Percentiles rank a stretch among this genome's conserved stretches.
phyloP scores from a whole-genome alignment of 1,284 basidiomycete species.

The Leccinum subfulvum region DNA sequence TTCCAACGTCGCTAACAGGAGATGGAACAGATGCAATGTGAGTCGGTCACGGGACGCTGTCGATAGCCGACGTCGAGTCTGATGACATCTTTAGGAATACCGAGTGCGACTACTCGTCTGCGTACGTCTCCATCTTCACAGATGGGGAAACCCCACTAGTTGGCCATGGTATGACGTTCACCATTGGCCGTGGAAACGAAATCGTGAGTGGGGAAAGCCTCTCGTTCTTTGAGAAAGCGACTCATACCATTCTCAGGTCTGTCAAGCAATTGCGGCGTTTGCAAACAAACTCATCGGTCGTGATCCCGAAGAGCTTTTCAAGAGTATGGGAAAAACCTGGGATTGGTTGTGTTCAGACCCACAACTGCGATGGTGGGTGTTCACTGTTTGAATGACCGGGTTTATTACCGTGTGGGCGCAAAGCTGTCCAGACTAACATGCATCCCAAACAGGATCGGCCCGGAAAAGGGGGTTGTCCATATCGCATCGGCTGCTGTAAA shows the following conservation, averaged over 20 bases:
- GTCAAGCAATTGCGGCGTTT: conserved; percentile 76
- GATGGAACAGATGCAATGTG: conserved; percentile 66
- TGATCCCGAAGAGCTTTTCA: conserved; percentile 79
- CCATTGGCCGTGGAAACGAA: conserved; percentile 94
- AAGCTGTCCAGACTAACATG: conserved; percentile 2
- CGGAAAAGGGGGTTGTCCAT: conserved; percentile 86
- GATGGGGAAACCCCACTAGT: conserved; percentile 58
- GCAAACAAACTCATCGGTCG: conserved; percentile 83
- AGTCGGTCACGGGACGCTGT: conserved; percentile 1
- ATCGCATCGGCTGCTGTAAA: conserved; percentile 79
- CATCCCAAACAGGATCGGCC: conserved; percentile 65
- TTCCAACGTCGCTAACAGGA: conserved; percentile 56
- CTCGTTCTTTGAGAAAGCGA: background rate
- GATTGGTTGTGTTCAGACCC: conserved; percentile 80
- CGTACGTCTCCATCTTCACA: conserved; percentile 82
- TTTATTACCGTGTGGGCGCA: background rate
- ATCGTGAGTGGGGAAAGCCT: conserved; percentile 51
- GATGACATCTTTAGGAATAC: conserved; percentile 64
- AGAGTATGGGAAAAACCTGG: conserved; percentile 86
- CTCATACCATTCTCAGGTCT: conserved; percentile 52
- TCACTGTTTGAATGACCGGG: background rate
- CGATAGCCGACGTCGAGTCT: background rate
- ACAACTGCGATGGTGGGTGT: conserved; percentile 81
- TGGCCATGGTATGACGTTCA: conserved; percentile 95
- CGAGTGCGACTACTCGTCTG: conserved; percentile 93